Percentiles rank a stretch among this genome's conserved stretches.
Evolutionary conservation across 2,329 filamentous ascomycete species (phyloP).

Genomic region (Raffaelea ambrosiae): DNA sequence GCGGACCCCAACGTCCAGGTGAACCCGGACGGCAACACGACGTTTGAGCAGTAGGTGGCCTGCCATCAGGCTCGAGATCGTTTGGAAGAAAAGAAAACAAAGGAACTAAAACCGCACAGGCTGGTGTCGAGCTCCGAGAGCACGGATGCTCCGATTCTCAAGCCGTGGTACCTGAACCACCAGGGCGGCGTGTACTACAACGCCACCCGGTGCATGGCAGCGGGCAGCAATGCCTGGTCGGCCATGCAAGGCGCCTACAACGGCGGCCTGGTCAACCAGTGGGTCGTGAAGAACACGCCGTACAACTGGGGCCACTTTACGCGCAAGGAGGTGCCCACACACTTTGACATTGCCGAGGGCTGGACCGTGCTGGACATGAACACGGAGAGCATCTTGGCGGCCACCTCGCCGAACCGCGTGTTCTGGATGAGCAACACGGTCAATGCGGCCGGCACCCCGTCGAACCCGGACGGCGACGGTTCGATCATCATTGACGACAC

Average conservation of each 20-base stretch:
- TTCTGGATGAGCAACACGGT: slow-evolving; percentile 41
- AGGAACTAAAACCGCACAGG: not conserved
- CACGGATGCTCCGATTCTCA: slow-evolving; percentile 18
- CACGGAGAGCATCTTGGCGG: slow-evolving; percentile 37
- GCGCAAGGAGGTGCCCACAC: slow-evolving; percentile 42
- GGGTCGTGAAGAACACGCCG: slow-evolving; percentile 44
- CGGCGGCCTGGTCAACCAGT: slow-evolving; percentile 40
- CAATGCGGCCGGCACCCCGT: slow-evolving; percentile 38
- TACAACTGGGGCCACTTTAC: slow-evolving; percentile 44
- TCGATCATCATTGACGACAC: slow-evolving; percentile 39
- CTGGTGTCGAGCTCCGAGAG: not conserved
- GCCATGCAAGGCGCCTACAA: slow-evolving; percentile 45
- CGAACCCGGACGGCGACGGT: slow-evolving; percentile 31
- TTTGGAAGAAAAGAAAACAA: not conserved
- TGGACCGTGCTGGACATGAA: slow-evolving; percentile 51
- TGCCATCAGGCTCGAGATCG: not conserved
- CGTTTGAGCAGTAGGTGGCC: slow-evolving; percentile 32
- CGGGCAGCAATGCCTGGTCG: slow-evolving; percentile 42
- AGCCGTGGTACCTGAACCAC: slow-evolving; percentile 48
- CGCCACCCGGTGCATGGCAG: slow-evolving; percentile 45
- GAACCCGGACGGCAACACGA: slow-evolving; percentile 31
- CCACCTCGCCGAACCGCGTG: slow-evolving; percentile 44
- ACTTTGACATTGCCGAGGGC: slow-evolving; percentile 44
- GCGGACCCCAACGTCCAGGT: slow-evolving; percentile 46
- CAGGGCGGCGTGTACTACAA: slow-evolving; percentile 38